Conservation (phyloP, 805 yeast genomes). For the Starmerella asiatica region DNA sequence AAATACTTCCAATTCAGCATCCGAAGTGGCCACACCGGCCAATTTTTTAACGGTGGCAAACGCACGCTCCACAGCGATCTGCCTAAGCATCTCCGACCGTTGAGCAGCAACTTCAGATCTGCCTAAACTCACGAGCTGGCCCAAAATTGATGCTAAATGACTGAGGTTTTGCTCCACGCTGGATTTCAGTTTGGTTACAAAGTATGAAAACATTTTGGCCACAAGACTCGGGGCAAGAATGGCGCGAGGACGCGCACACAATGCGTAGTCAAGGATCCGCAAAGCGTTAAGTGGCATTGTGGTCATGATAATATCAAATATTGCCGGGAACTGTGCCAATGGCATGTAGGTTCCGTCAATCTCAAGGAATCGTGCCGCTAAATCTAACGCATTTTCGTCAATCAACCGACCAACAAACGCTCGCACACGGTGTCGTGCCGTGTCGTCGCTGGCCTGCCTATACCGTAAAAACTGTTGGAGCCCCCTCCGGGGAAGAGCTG, state of each 20-base stretch:
- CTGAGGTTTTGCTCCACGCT: constrained; percentile 1
- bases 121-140: constrained; percentile 8
- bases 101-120: neutral
- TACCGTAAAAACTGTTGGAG: neutral
- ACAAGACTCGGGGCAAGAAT: constrained; percentile 4
- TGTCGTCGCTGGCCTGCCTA: neutral
- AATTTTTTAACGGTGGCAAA: neutral
- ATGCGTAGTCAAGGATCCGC: constrained; percentile 4
- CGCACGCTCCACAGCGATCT: neutral
- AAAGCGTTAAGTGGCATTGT: neutral
- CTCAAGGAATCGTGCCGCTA: constrained; percentile 4
- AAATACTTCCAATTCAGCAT: too few species aligned
- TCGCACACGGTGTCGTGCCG: neutral
- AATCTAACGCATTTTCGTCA: neutral
- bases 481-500: neutral
- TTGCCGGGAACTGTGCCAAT: neutral
- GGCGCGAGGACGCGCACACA: constrained; percentile 9
- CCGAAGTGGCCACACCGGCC: neutral
- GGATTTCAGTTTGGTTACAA: constrained; percentile 1
- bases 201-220: constrained; percentile 3
- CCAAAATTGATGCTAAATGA: constrained; percentile 5
- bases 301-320: neutral
- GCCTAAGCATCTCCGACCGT: neutral
- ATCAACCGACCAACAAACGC: constrained; percentile 2
- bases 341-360: constrained; percentile 12